Percentiles rank a stretch among this genome's conserved stretches.
These are phyloP conservation scores for Paradendryphiella salina DNA, from an alignment of 2,329 filamentous ascomycete species.

Conservation along the genomic window DNA sequence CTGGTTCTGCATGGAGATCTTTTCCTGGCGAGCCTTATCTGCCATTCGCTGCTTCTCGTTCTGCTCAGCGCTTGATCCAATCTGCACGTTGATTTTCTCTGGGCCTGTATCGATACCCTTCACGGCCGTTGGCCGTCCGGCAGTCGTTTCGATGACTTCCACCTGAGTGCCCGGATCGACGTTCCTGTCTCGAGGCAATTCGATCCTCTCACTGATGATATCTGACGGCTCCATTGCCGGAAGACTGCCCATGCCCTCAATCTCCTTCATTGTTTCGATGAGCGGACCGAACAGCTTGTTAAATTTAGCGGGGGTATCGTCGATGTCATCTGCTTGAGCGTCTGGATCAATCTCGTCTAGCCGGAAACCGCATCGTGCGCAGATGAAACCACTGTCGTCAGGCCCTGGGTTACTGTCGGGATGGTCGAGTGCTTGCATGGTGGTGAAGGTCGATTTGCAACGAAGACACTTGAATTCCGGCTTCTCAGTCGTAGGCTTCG, in stretches of 20 bases:
- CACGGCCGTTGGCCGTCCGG: conserved; percentile 66
- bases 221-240: conserved; percentile 74
- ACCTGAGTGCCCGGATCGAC: conserved; percentile 66
- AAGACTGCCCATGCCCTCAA: conserved; percentile 77
- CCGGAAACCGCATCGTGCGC: conserved; percentile 72
- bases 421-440: conserved; percentile 83
- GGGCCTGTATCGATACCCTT: conserved; percentile 68
- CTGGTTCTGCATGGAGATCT: conserved; percentile 68
- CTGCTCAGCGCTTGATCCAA: conserved; percentile 67
- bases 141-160: conserved; percentile 58
- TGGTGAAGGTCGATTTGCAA: conserved; percentile 85
- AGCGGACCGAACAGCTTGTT: conserved; percentile 81
- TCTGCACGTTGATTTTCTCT: conserved; percentile 70
- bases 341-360: conserved; percentile 50
- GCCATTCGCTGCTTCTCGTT: conserved; percentile 68
- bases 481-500: conserved; percentile 75
- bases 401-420: conserved; percentile 60
- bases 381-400: conserved; percentile 66
- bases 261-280: conserved; percentile 59
- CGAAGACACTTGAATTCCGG: conserved; percentile 87
- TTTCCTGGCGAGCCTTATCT: conserved; percentile 66
- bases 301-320: conserved; percentile 55
- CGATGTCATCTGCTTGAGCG: conserved; percentile 35
- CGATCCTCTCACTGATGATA: conserved; percentile 64
- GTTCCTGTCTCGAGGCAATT: conserved; percentile 67